These are phyloP conservation scores for Cladophialophora bantiana DNA, from an alignment of 2,329 filamentous ascomycete species.

Conservation along the genomic window DNA sequence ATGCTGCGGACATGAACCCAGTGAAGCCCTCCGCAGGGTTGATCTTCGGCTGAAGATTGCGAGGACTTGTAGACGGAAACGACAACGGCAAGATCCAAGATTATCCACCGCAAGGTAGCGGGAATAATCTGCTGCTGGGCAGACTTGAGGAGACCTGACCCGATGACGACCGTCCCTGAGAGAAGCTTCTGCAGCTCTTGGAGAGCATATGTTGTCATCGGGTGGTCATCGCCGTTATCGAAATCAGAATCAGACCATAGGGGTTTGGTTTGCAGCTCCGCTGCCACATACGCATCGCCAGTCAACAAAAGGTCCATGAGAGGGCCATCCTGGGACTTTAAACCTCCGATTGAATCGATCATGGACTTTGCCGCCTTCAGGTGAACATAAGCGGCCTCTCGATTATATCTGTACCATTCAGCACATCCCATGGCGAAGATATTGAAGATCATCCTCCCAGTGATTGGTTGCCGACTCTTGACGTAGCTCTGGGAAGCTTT, in stretches of 20 bases:
- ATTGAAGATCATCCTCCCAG: conserved; percentile 29
- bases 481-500: conserved; percentile 28
- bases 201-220: conserved; percentile 28
- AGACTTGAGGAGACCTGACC: conserved; percentile 23
- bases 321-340: conserved; percentile 26
- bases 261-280: conserved; percentile 24
- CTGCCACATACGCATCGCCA: conserved; percentile 32
- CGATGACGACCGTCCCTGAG: conserved; percentile 17
- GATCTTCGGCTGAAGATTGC: conserved; percentile 7
- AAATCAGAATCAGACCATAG: conserved; percentile 28
- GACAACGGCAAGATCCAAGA: conserved; percentile 26
- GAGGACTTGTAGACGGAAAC: conserved; percentile 19
- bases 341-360: conserved; percentile 29
- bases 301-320: conserved; percentile 32
- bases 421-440: conserved; percentile 32
- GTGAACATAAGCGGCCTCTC: conserved; percentile 28
- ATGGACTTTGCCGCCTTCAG: conserved; percentile 30
- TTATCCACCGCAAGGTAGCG: conserved; percentile 25
- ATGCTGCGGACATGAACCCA: conserved; percentile 32
- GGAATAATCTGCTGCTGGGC: conserved; percentile 25
- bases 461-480: conserved; percentile 22
- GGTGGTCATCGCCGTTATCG: conserved; percentile 28
- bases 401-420: conserved; percentile 34
- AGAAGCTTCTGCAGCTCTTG: conserved; percentile 26
- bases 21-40: conserved; percentile 22